These are phyloP conservation scores for Antitrichia curtipendula DNA, from an alignment of 225 moss, liverwort and hornwort genomes.

Conservation along the genomic window DNA sequence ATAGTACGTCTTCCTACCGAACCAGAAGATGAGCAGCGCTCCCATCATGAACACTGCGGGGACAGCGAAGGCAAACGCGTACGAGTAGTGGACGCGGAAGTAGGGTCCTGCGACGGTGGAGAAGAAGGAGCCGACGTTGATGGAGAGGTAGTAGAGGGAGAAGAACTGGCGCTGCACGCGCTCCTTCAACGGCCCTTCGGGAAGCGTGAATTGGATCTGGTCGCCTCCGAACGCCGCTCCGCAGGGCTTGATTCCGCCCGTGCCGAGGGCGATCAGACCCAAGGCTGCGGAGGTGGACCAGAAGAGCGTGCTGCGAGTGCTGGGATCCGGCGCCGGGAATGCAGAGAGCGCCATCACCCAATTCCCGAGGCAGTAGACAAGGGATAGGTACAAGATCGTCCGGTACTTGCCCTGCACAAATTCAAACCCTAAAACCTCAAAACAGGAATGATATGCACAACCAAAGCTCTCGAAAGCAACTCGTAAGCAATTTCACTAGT, in stretches of 20 bases:
- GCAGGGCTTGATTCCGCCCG: conserved; percentile 96
- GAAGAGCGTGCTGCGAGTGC: conserved; percentile 23
- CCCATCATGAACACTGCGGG: conserved; percentile 83
- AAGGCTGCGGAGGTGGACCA: conserved; percentile 64
- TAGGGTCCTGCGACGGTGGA: conserved; percentile 75
- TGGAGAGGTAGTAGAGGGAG: conserved; percentile 72
- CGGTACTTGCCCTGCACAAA: conserved; percentile 73
- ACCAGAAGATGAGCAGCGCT: conserved; percentile 67
- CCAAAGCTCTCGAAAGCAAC: neutral
- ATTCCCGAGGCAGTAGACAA: conserved; percentile 71
- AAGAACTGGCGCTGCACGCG: conserved; percentile 75
- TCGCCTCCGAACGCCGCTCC: conserved; percentile 91
- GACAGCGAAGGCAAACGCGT: conserved; percentile 70
- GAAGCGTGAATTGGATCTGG: conserved; percentile 62
- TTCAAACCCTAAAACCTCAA: neutral
- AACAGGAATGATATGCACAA: neutral
- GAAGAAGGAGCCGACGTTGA: conserved; percentile 78
- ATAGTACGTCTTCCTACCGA: conserved; percentile 47
- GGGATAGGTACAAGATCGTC: conserved; percentile 74
- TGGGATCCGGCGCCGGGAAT: conserved; percentile 34
- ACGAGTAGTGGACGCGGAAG: conserved; percentile 50
- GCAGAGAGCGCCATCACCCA: conserved; percentile 70
- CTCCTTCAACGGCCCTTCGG: conserved; percentile 64
- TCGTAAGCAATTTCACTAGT: neutral
- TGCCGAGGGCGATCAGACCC: conserved; percentile 63